Conservation (phyloP, 1,284 basidiomycete genomes). For the Rhodotorula sp. region DNA sequence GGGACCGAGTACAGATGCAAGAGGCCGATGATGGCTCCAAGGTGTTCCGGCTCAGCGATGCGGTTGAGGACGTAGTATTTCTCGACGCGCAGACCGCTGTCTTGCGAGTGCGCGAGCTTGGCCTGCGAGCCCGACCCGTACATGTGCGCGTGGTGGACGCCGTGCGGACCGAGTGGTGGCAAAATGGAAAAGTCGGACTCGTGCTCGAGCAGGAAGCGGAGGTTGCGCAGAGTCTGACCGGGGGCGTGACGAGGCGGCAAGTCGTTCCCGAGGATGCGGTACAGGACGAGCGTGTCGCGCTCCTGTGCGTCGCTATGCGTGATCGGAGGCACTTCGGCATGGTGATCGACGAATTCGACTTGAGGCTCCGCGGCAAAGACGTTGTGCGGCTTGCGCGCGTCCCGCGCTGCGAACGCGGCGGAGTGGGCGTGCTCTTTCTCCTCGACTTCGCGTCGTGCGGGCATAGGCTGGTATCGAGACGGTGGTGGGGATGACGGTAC, state of each 20-base stretch:
- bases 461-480: not conserved
- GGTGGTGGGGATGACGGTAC: not conserved
- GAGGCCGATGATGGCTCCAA: slow-evolving; percentile 43
- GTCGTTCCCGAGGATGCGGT: slow-evolving; percentile 49
- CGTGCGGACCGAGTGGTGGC: slow-evolving; percentile 36
- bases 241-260: slow-evolving; percentile 47
- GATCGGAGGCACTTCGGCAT: slow-evolving; percentile 35
- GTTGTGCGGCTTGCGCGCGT: slow-evolving; percentile 12
- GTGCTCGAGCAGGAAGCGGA: slow-evolving; percentile 47
- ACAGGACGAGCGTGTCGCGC: slow-evolving; percentile 47
- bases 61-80: slow-evolving; percentile 49
- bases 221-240: slow-evolving; percentile 47
- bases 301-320: slow-evolving; percentile 40
- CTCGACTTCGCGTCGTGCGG: not conserved
- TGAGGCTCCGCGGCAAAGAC: slow-evolving; percentile 23
- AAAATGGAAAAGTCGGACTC: slow-evolving; percentile 45
- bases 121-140: slow-evolving; percentile 36
- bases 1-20: slow-evolving; percentile 43
- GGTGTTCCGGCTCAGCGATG: slow-evolving; percentile 43
- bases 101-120: slow-evolving; percentile 24
- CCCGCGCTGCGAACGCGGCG: not conserved
- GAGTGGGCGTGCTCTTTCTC: not conserved
- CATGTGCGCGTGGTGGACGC: slow-evolving; percentile 32
- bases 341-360: slow-evolving; percentile 34
- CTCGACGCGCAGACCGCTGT: slow-evolving; percentile 43